Base-by-base conservation (phyloP, 2,329 filamentous ascomycete species). In the Zasmidium cellare region DNA sequence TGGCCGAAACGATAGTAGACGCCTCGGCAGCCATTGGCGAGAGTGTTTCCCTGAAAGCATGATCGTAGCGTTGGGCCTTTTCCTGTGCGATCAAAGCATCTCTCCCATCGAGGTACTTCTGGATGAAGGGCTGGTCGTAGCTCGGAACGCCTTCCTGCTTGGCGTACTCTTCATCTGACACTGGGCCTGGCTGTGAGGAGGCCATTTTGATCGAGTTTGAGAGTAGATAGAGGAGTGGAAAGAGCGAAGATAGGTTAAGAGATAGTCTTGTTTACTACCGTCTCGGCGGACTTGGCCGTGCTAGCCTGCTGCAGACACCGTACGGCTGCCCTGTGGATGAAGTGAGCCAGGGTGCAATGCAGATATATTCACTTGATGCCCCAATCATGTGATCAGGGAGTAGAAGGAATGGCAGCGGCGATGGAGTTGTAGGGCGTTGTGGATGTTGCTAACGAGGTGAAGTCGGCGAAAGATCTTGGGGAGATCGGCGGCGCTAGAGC, bases 21-120 rank as follows among this genome's bases (percentile, higher is more conserved):
- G 94, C 93, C 70, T 87, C 84, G 60, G 81, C 80, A 3, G 91
- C 92, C 65, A 92, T 86, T 2, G 91, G 90, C 0, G 92, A 92
- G 50, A 97, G 84, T 22, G 84, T 83, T 62, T 88, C 81, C 51
- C 86, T 83, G 77, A 94, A 94, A 2, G 84, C 82, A 69, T 84
- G 79, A 74, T 91, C 87, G 72, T 91, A 92, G 58, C 92, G 86
- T 69, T 90, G 84, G 68, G 87, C 89, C 74, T 90, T 87, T 74
- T 97, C 94, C 71, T 96, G 84, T 18, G 81, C 81, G 57, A 96
- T 88, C 53, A 97, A 82, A 23, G 85, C 86, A 66, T 88, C 82
- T 51, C 92, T 85, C 20, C 91, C 91, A 46, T 84, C 76, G 41
- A 96, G 77, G 70, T 96, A 97, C 71, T 93, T 86, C 67, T 91